Conservation (phyloP, 208 protist species). For the Zelonia costaricensis region DNA sequence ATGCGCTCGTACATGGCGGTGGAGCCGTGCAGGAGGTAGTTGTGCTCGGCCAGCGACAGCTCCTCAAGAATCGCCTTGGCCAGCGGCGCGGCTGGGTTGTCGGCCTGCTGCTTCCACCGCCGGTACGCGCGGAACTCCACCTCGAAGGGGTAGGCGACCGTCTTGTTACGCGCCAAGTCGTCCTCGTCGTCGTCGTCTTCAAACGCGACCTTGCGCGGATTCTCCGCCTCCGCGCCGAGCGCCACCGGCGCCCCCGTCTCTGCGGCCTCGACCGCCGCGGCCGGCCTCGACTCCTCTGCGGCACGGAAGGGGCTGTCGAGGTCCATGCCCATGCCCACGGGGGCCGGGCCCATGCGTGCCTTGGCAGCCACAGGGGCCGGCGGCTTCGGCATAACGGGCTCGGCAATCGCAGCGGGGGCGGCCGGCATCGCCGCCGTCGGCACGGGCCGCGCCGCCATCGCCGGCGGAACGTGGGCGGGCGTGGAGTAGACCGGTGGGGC, state of each 20-base stretch:
- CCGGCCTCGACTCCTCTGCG: not conserved
- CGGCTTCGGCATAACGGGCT: not conserved
- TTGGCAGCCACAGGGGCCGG: not conserved
- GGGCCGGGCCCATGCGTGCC: slow-evolving; percentile 15
- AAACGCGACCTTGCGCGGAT: not conserved
- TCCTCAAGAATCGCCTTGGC: slow-evolving; percentile 83
- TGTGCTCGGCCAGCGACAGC: slow-evolving; percentile 79
- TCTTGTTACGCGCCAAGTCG: slow-evolving; percentile 66
- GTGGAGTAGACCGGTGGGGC: no score
- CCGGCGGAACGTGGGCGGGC: not conserved
- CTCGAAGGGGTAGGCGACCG: slow-evolving; percentile 86
- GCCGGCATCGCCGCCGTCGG: no score
- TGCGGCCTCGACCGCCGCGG: not conserved
- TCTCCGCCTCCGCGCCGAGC: slow-evolving; percentile 7
- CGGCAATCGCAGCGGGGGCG: not conserved
- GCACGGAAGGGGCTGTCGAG: not conserved
- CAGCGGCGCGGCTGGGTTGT: slow-evolving; percentile 70
- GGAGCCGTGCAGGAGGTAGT: slow-evolving; percentile 74
- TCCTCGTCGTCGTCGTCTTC: slow-evolving; percentile 22
- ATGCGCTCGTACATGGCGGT: slow-evolving; percentile 80
- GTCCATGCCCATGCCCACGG: slow-evolving; percentile 20
- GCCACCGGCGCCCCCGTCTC: slow-evolving; percentile 1
- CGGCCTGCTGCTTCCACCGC: slow-evolving; percentile 76
- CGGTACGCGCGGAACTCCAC: slow-evolving; percentile 79
- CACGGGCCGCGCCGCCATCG: no score